These are phyloP conservation scores for Arthroderma sp. DNA, from an alignment of 2,329 filamentous ascomycete genomes.

Conservation along the genomic window DNA sequence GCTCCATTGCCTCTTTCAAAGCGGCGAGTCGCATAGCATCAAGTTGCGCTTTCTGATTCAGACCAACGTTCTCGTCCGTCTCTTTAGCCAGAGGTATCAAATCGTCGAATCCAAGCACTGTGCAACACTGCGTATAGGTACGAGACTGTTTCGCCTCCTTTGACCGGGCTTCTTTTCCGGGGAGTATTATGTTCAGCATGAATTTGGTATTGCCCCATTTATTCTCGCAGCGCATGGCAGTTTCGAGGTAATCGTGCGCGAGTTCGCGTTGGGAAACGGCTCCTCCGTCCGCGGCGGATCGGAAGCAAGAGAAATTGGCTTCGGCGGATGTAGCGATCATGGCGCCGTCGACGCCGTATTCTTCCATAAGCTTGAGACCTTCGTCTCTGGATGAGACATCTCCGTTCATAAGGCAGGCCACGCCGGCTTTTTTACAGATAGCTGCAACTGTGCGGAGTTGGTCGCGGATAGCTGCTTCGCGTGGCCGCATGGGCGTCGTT, in stretches of 20 bases:
- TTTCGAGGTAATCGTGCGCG: conserved; percentile 59
- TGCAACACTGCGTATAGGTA: conserved; percentile 58
- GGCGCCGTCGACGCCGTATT: conserved; percentile 80
- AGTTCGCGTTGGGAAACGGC: conserved; percentile 62
- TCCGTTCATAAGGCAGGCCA: conserved; percentile 91
- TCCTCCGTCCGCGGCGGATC: conserved; percentile 54
- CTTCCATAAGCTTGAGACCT: conserved; percentile 54
- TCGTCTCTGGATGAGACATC: conserved; percentile 69
- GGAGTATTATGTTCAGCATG: conserved; percentile 70
- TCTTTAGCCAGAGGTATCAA: conserved; percentile 50
- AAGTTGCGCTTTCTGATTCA: too few species aligned
- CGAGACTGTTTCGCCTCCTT: conserved; percentile 50
- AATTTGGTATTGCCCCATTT: conserved; percentile 89
- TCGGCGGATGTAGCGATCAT: conserved; percentile 97
- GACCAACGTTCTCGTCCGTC: conserved; percentile 46
- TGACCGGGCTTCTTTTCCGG: conserved; percentile 58
- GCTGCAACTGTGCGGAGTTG: conserved; percentile 73
- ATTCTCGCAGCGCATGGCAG: conserved; percentile 66
- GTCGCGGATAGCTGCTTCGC: conserved; percentile 72
- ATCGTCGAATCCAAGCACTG: conserved; percentile 50
- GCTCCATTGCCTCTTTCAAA: conserved; percentile 8
- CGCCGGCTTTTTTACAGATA: conserved; percentile 69
- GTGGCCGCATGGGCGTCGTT: conserved; percentile 86
- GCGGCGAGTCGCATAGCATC: conserved; percentile 3
- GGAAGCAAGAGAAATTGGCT: conserved; percentile 80